Evolutionary conservation across 108 stramenopile genomes (phyloP).

Genomic region (Epithemia pelagica): DNA sequence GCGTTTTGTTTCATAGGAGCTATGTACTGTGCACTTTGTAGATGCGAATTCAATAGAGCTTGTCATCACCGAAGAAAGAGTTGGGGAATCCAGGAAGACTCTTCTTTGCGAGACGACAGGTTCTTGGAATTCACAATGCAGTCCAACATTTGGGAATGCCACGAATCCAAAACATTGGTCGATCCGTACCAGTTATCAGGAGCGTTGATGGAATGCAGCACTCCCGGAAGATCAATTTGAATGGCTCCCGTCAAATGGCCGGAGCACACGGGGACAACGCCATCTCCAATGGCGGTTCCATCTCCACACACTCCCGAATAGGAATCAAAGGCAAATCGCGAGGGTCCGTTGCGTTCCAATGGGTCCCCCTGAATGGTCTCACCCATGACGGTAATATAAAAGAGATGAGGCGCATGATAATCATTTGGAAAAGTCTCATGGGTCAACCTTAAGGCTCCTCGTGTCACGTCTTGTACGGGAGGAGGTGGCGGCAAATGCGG

Average conservation of each 20-base stretch:
- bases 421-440: conserved; percentile 72
- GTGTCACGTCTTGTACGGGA: conserved; percentile 52
- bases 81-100: not conserved
- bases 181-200: conserved; percentile 84
- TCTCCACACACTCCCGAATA: conserved; percentile 80
- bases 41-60: too few species aligned
- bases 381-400: conserved; percentile 77
- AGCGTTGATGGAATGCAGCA: conserved; percentile 84
- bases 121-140: not conserved
- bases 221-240: conserved; percentile 61
- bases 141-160: conserved; percentile 28
- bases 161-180: conserved; percentile 64
- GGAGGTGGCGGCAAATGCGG: conserved; percentile 58
- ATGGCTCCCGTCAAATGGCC: conserved; percentile 72
- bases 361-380: conserved; percentile 47
- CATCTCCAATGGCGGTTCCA: conserved; percentile 69
- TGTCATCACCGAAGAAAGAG: not conserved
- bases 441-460: conserved; percentile 64
- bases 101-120: not conserved
- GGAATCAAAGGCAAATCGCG: conserved; percentile 57
- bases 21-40: not conserved
- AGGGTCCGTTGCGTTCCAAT: conserved; percentile 26
- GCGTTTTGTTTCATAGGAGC: not conserved
- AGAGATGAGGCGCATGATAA: conserved; percentile 50
- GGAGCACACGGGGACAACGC: conserved; percentile 72